Evolutionary conservation across 1,139 yeast species (phyloP), one percentile per base, ranked within the genome.

Genomic region (Kodamaea arcana): DNA sequence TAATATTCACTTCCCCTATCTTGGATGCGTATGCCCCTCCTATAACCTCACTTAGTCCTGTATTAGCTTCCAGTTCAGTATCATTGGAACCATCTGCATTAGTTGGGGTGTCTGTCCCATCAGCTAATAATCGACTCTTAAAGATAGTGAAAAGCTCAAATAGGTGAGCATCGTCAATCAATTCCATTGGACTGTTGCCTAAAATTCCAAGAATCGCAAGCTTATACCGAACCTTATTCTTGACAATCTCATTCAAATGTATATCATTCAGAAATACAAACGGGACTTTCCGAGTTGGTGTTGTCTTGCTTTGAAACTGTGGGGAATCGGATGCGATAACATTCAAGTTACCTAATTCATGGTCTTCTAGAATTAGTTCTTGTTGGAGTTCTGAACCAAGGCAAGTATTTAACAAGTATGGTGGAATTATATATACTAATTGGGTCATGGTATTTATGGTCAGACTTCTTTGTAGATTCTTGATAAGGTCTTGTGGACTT

Each of bases 391-490:
- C 51, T 4, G 60, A 54, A 1, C 75, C 75, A 15, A 57, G 46
- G 31, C 65, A 55, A 3, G 74, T 61, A 31, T 64, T 52, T 21
- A 69, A 60, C 27, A 69, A 50, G 43, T 69, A 69, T 3, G 75
- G 75, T 2, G 75, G 75, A 24, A 69, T 64, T 15, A 65, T 54
- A 44, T 67, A 65, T 21, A 57, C 49, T 30, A 51, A 41, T 22
- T 49, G 50, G n/a, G n/a, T n/a, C n/a, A n/a, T n/a, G n/a, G n/a
- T n/a, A n/a, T n/a, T n/a, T n/a, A n/a, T n/a, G n/a, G n/a, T n/a
- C n/a, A n/a, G n/a, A n/a, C n/a, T n/a, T n/a, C n/a, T n/a, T n/a
- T n/a, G n/a, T n/a, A n/a, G n/a, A n/a, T n/a, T n/a, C n/a, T n/a
- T n/a, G n/a, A n/a, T n/a, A n/a, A n/a, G n/a, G n/a, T n/a, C n/a